Base-by-base conservation (phyloP, 306 rosid species). In the Chamaecrista fasciculata region DNA sequence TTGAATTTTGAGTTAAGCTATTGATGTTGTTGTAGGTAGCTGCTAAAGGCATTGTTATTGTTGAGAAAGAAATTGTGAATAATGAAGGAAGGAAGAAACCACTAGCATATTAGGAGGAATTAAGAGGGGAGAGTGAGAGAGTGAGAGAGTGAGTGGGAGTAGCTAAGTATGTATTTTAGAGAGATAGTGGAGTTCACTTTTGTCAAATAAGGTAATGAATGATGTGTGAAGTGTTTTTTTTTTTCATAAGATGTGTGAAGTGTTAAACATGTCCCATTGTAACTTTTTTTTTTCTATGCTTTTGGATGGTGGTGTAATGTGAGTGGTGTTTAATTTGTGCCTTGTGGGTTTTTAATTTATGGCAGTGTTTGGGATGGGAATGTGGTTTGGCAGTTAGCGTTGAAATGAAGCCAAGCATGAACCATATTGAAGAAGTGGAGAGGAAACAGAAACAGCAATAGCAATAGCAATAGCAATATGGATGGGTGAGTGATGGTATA, bases 11-110 rank as follows among this genome's bases (percentile, higher is more conserved):
- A 63, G 52, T 67, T 76, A 84, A 83, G 81, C 11, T 37, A 37
- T 37, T n/a, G n/a, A n/a, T n/a, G n/a, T n/a, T n/a, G n/a, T n/a
- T n/a, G n/a, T n/a, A 15, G 39, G 14, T 6, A 59, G 65, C 91
- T 88, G 90, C 86, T 87, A 90, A 89, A n/a, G n/a, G n/a, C n/a
- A n/a, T n/a, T n/a, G n/a, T n/a, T 92, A 82, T 92, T 66, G 23
- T 65, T 74, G 20, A 48, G 40, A 66, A 62, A 42, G 78, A 84
- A 69, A 40, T 3, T 2, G 4, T 1, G 8, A 28, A 58, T 61
- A 60, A 26, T 11, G n/a, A 36, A 53, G 70, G 47, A 60, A 10
- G 62, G 1, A 33, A 40, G 6, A 33, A 84, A 78, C 87, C 92
- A 86, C 93, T 93, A 90, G 91, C 97, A 83, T n/a, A n/a, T 84